Evolutionary conservation across 1,139 yeast genomes (phyloP), one percentile per base, ranked within the genome.

Genomic region (Scheffersomyces lignicola): DNA sequence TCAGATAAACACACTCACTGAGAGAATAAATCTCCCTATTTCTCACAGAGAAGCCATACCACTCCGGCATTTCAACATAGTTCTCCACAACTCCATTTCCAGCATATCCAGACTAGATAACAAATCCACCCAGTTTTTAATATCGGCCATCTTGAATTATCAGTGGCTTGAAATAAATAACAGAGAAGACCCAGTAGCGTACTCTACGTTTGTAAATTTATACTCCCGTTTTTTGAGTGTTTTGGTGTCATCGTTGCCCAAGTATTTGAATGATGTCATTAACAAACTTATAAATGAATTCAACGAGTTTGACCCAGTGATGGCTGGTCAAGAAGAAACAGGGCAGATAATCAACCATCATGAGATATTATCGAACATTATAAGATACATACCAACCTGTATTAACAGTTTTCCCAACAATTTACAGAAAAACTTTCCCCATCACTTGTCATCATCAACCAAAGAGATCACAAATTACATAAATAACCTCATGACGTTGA

Each of bases 201-300:
- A 51, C 54, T 14, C 43, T 43, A 31, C 64, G 67, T 62, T 71
- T 72, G 40, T 65, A 57, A 55, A 73, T 61, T 42, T 84, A 68
- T 69, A 69, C 45, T 74, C 84, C 30, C 82, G 80, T 35, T 92
- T 92, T 57, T 63, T 87, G 37, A 73, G 80, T 31, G 87, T 89
- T 18, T 69, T 92, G 38, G 88, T 90, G 26, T 83, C 95, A 5
- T 84, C 94, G 27, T 72, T 83, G 41, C 97, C 97, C 6, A 85
- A 82, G 57, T 90, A 95, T 84, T 80, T 94, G 76, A 76, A 76
- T 44, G 94, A 85, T 41, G 88, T 90, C n/a, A 79, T 85, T 13
- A 66, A 72, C 43, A 75, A 78, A 44, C 60, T 90, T 24, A 74
- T 88, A 7, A 48, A 68, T 12, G 89, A 83, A 50, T 83, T 89